These are phyloP conservation scores for Metschnikowia cubensis DNA, from an alignment of 805 yeast genomes.

Conservation along the genomic window DNA sequence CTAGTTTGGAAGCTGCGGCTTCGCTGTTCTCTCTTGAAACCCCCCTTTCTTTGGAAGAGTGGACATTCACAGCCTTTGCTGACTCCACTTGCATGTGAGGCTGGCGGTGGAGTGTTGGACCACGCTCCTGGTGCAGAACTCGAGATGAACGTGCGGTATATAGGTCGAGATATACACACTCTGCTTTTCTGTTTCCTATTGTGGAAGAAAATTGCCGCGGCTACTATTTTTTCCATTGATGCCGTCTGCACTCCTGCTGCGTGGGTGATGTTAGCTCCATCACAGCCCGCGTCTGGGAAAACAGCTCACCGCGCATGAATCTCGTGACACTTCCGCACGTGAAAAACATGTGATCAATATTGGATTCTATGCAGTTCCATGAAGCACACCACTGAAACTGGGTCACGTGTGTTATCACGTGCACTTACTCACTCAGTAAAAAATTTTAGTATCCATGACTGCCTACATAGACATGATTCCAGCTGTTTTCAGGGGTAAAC, in stretches of 20 bases:
- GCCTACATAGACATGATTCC: constrained; percentile 7
- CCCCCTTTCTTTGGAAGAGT: neutral
- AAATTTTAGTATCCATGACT: neutral
- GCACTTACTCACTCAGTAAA: neutral
- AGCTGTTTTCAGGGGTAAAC: neutral
- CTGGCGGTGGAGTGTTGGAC: neutral
- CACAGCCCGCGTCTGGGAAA: neutral
- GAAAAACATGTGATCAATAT: neutral
- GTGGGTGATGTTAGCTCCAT: neutral
- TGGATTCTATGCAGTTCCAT: neutral
- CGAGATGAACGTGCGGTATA: neutral
- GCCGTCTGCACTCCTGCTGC: neutral
- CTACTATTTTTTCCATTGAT: neutral
- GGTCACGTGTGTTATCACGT: neutral
- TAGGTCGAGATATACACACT: neutral
- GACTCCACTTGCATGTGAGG: neutral
- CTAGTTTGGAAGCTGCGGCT: neutral
- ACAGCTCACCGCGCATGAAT: no score
- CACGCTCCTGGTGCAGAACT: neutral
- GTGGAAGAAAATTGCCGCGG: neutral
- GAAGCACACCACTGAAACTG: neutral
- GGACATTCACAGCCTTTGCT: neutral
- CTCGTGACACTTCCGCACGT: neutral
- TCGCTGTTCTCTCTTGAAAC: neutral
- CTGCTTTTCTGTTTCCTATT: neutral